Base-by-base conservation (phyloP, 495 filamentous ascomycete species). In the Neurospora sp. region DNA sequence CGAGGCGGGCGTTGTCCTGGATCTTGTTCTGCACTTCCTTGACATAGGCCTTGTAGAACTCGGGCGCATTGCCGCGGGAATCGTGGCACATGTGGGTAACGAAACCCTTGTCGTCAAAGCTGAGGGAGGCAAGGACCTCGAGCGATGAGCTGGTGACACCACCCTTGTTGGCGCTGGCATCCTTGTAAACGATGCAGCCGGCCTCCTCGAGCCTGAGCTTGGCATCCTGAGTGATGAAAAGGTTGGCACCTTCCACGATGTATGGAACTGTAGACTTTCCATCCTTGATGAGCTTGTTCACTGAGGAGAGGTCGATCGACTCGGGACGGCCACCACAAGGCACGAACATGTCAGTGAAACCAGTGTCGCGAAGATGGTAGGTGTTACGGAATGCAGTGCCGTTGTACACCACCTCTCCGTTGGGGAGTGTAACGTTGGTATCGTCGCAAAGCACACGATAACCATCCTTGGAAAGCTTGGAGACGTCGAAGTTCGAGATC, bases 161-260 rank as follows among this genome's bases (percentile, higher is more conserved):
- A 77, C 96, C 96, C 86, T 99, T 99, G 87, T 99, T 99, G 59
- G 96, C 94, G 59, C 93, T 97, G 14, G 96, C 96, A 82, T 99
- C 96, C 85, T 99, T 99, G 88, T 93, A 98, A 59, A 99, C 81
- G 76, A 98, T 91, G 78, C 92, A 94, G 73, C 96, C 96, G 39
- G 96, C 95, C 76, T 92, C 90, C 83, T 99, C 96, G 6, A 99
- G 88, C 27, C 94, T 91, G 71, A 98, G 86, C 86, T 99, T 99
- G 75, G 93, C 94, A 78, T 99, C 96, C 82, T 99, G 96, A 14
- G 96, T 98, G 82, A 99, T 96, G 88, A 99, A 99, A 48, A 99
- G 86, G 79, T 99, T 99, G 78, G 96, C 96, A 27, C 96, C 96
- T 82, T 99, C 96, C 68, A 99, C 96, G 39, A 99, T 94, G 84